Conservation (phyloP, 2,329 filamentous ascomycete species). For the Verticillium nubilum region DNA sequence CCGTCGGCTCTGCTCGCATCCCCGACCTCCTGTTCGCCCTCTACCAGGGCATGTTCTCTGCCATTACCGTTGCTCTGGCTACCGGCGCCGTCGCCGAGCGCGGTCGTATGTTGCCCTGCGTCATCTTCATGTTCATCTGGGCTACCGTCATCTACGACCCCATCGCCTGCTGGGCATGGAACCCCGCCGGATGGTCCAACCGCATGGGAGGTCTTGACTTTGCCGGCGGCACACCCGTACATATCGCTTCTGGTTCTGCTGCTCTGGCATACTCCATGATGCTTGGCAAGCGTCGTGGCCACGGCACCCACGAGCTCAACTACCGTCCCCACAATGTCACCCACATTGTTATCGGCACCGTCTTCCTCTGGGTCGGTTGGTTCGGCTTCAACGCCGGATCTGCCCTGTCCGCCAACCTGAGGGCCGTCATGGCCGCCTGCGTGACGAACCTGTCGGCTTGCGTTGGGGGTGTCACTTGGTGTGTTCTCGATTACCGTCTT, state of each 20-base stretch:
- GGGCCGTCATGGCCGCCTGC: slow-evolving; percentile 79
- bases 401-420: slow-evolving; percentile 73
- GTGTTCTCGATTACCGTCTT: slow-evolving; percentile 79
- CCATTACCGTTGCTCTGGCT: slow-evolving; percentile 79
- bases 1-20: slow-evolving; percentile 65
- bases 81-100: slow-evolving; percentile 82
- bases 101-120: slow-evolving; percentile 80
- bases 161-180: slow-evolving; percentile 96
- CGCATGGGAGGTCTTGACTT: slow-evolving; percentile 80
- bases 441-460: slow-evolving; percentile 83
- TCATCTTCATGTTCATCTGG: slow-evolving; percentile 94
- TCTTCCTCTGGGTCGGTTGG: slow-evolving; percentile 94
- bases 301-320: slow-evolving; percentile 83
- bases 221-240: slow-evolving; percentile 84
- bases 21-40: slow-evolving; percentile 82
- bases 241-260: slow-evolving; percentile 77
- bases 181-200: slow-evolving; percentile 73
- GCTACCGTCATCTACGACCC: slow-evolving; percentile 85
- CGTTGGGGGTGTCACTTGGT: slow-evolving; percentile 84
- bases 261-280: slow-evolving; percentile 88
- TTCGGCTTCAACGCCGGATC: slow-evolving; percentile 92
- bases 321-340: slow-evolving; percentile 92
- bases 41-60: slow-evolving; percentile 85
- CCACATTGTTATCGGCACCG: slow-evolving; percentile 85
- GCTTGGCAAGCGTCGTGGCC: slow-evolving; percentile 78